Percentiles rank a stretch among this genome's conserved stretches.
Evolutionary conservation across 352 stramenopile genomes (phyloP).

Genomic region (Globisporangium heterothallicum): DNA sequence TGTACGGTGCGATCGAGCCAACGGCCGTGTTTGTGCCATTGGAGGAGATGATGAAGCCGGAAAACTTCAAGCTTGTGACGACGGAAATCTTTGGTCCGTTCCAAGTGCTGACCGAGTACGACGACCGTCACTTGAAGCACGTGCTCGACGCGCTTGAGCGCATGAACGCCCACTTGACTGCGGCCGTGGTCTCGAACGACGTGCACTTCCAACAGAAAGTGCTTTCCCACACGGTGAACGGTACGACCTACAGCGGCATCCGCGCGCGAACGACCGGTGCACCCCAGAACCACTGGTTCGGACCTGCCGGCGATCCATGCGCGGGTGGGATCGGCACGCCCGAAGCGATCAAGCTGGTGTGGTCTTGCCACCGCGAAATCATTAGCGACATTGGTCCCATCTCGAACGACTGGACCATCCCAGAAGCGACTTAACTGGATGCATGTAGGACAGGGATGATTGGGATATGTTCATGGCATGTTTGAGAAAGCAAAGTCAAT

Average conservation of each 20-base stretch:
- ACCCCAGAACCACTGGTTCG: conserved; percentile 95
- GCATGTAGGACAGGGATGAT: not conserved
- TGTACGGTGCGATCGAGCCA: conserved; percentile 96
- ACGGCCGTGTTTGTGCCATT: conserved; percentile 97
- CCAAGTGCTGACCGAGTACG: conserved; percentile 94
- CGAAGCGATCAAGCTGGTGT: conserved; percentile 98
- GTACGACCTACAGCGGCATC: conserved; percentile 97
- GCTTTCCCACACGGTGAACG: conserved; percentile 97
- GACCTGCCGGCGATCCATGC: conserved; percentile 93
- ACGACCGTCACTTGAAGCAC: conserved; percentile 86
- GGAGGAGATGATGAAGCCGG: conserved; percentile 91
- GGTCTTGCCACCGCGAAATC: conserved; percentile 98
- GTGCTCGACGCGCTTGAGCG: conserved; percentile 93
- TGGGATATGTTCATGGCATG: no score
- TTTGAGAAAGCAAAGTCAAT: no score
- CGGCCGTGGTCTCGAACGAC: conserved; percentile 97
- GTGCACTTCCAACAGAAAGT: conserved; percentile 91
- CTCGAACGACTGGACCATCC: conserved; percentile 69
- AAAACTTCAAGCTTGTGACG: conserved; percentile 93
- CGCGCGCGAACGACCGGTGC: conserved; percentile 94
- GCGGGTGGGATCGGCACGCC: conserved; percentile 97
- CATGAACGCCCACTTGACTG: conserved; percentile 97
- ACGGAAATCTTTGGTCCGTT: conserved; percentile 99
- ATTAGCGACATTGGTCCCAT: conserved; percentile 90
- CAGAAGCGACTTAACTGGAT: conserved; percentile 65